These are phyloP conservation scores for Coemansia sp. DNA, from an alignment of 192 early-diverging fungal species.

Conservation along the genomic window DNA sequence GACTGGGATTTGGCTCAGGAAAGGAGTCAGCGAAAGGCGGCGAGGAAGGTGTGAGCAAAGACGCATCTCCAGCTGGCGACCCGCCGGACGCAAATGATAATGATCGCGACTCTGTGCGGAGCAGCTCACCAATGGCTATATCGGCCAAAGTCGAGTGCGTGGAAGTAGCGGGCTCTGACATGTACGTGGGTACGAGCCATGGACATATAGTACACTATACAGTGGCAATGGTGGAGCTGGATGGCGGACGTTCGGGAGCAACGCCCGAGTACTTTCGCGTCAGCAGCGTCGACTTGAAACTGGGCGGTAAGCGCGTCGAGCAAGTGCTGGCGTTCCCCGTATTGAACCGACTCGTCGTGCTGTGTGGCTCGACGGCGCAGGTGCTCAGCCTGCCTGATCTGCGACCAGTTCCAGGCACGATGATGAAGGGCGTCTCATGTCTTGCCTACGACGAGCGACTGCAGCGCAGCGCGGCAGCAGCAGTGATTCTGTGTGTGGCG, in stretches of 20 bases:
- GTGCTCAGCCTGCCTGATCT: conserved; percentile 35
- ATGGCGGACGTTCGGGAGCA: not conserved
- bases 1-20: conserved; percentile 26
- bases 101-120: conserved; percentile 4
- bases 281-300: conserved; percentile 19
- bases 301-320: conserved; percentile 45
- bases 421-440: conserved; percentile 47
- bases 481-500: conserved; percentile 41
- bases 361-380: conserved; percentile 41
- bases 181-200: conserved; percentile 47
- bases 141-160: conserved; percentile 35
- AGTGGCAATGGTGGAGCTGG: conserved; percentile 15
- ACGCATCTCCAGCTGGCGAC: not conserved
- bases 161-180: conserved; percentile 29
- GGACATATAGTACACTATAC: conserved; percentile 47
- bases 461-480: conserved; percentile 4
- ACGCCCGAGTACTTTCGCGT: conserved; percentile 16
- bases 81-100: not conserved
- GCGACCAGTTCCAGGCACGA: conserved; percentile 15
- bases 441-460: conserved; percentile 44
- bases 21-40: not conserved
- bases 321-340: conserved; percentile 44
- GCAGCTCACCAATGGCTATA: not conserved
- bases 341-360: conserved; percentile 32
- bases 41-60: not conserved